These are phyloP conservation scores for Gastrolobium villosum DNA, from an alignment of 306 rosid genomes.

Conservation along the genomic window DNA sequence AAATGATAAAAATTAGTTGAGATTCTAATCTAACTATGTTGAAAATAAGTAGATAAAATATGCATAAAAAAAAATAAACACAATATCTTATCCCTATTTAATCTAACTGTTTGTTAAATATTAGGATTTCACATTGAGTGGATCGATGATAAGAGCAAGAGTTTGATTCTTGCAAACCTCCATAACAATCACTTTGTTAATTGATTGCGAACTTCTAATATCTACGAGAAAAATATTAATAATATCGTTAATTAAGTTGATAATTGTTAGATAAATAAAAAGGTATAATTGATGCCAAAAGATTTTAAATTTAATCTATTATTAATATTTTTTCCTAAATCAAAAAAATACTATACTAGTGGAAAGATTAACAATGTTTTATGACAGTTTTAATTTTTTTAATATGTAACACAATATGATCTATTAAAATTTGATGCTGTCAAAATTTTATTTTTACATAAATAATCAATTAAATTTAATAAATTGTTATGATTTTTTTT, in stretches of 20 bases:
- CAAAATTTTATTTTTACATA: too few relatives aligned
- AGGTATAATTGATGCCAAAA: not conserved
- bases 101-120: not conserved
- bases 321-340: not conserved
- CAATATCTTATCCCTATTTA: too few relatives aligned
- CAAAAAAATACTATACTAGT: not conserved
- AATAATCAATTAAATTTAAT: too few relatives aligned
- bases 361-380: too few relatives aligned
- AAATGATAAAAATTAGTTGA: too few relatives aligned
- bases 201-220: not conserved
- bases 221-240: not conserved
- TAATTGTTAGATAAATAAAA: not conserved
- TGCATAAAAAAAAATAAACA: too few relatives aligned
- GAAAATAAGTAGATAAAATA: too few relatives aligned
- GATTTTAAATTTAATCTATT: not conserved
- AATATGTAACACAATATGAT: too few relatives aligned
- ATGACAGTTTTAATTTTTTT: too few relatives aligned
- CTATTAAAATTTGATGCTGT: too few relatives aligned
- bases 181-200: not conserved
- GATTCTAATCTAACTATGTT: too few relatives aligned
- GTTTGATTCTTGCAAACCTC: not conserved
- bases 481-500: too few relatives aligned
- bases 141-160: not conserved
- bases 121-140: not conserved
- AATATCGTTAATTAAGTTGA: not conserved